Evolutionary conservation across 2,329 filamentous ascomycete species (phyloP).

Genomic region (Elsinoe perseae): DNA sequence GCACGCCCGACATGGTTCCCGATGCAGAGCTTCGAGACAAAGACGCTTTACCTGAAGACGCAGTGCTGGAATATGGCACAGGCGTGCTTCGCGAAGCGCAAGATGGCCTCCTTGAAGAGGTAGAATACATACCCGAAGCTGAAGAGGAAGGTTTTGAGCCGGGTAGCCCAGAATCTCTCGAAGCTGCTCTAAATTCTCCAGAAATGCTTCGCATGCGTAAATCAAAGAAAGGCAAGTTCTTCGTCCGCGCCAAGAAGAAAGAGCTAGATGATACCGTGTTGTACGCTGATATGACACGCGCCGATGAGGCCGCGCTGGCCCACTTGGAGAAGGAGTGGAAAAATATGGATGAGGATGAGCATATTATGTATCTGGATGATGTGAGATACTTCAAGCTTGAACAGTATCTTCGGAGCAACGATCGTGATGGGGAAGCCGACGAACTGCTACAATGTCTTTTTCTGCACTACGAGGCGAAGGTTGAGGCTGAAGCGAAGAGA

Average conservation of each 20-base stretch:
- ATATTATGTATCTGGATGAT: conserved; percentile 14
- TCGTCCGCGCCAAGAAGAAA: conserved; percentile 7
- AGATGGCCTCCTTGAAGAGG: conserved; percentile 54
- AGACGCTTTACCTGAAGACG: conserved; percentile 36
- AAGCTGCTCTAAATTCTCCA: conserved; percentile 6
- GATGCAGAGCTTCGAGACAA: conserved; percentile 42
- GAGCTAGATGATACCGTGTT: conserved; percentile 12
- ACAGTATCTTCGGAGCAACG: background rate
- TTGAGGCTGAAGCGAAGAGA: conserved; percentile 29
- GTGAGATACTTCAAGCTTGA: conserved; percentile 15
- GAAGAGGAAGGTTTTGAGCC: conserved; percentile 21
- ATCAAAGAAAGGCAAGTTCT: conserved; percentile 15
- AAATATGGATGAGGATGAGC: conserved; percentile 12
- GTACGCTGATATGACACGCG: conserved; percentile 11
- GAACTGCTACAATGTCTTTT: conserved; percentile 13
- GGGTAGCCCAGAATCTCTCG: conserved; percentile 1
- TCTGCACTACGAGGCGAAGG: conserved; percentile 17
- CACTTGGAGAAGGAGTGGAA: conserved; percentile 19
- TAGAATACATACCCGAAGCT: conserved; percentile 41
- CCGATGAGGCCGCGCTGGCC: conserved; percentile 1
- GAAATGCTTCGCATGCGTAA: conserved; percentile 12
- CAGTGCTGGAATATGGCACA: conserved; percentile 38
- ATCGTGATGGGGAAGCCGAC: conserved; percentile 10
- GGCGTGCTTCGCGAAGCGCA: conserved; percentile 50
- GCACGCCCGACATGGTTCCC: conserved; percentile 55